Base-by-base conservation (phyloP, 2,329 filamentous ascomycete genomes). In the Xenosphaeropsis pyriputrescens region DNA sequence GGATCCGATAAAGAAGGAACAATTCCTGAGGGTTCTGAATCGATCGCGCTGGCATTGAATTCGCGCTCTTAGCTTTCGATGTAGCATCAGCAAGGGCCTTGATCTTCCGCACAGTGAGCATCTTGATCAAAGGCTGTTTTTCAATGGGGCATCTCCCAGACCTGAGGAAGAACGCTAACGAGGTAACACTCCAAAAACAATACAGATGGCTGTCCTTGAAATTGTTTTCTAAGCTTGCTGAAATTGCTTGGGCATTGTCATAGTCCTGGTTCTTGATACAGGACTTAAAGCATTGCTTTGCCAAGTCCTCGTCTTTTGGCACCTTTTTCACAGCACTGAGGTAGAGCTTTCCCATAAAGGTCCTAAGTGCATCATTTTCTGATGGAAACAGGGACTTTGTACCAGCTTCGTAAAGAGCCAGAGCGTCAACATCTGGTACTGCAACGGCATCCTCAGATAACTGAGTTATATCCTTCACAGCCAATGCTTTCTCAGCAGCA, bases 21-120 rank as follows among this genome's bases (percentile, higher is more conserved):
- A 56, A 34, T 38, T 57, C 54, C 41, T 57, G 54, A 29, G 53
- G 50, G 13, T 47, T 50, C 14, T 57, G 51, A n/a, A 57, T 48
- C 12, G 54, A 47, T n/a, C 47, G 46, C 18, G 46, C 18, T 18
- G 52, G 52, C 15, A 54, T 42, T 33, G 45, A 17, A 34, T 42
- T 50, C n/a, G 42, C 40, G 40, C 49, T 43, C 52, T 53, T 39
- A 14, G 45, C 47, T 45, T 49, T 34, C 34, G 41, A 50, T 4
- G 53, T 56, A 22, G 50, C 48, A 18, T 40, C 43, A 36, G 53
- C 53, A 18, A 56, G 45, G 34, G 55, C 55, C 29, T 45, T 39
- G 18, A 56, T 53, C 34, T 50, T 44, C 16, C 43, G 48, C 18
- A 48, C 41, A 9, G 52, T 47, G 29, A 56, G 39, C 19, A 43